Evolutionary conservation across 1,284 basidiomycete species (phyloP).

Genomic region (Pseudozyma tsukubaensis): DNA sequence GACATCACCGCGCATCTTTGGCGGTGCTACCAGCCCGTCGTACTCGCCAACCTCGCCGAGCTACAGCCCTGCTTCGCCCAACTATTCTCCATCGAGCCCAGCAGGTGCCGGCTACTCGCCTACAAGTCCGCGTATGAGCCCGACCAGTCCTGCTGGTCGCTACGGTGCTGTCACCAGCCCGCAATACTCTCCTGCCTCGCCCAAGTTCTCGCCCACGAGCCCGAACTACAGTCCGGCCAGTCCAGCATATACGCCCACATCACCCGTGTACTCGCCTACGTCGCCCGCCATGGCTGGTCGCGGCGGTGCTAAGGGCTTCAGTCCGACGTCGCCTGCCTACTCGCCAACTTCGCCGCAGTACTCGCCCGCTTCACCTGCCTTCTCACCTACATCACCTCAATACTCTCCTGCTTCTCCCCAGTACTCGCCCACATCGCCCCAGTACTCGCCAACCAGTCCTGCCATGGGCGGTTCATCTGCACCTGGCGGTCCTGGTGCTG

Average conservation of each 20-base stretch:
- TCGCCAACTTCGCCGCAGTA: constrained; percentile 64
- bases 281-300: constrained; percentile 43
- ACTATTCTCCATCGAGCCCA: constrained; percentile 61
- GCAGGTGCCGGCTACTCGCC: constrained; percentile 63
- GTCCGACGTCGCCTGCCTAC: constrained; percentile 58
- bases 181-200: constrained; percentile 62
- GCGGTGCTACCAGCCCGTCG: constrained; percentile 74
- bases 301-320: constrained; percentile 49
- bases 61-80: constrained; percentile 62
- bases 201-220: constrained; percentile 60
- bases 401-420: constrained; percentile 68
- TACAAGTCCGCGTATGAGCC: constrained; percentile 61
- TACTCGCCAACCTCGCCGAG: constrained; percentile 72
- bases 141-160: constrained; percentile 64
- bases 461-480: constrained; percentile 41
- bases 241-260: constrained; percentile 71
- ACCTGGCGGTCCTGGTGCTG: constrained; percentile 29
- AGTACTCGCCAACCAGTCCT: constrained; percentile 61
- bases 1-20: constrained; percentile 75
- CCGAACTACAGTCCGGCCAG: constrained; percentile 68
- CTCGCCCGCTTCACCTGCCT: constrained; percentile 71
- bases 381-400: constrained; percentile 81
- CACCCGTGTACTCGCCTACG: constrained; percentile 61
- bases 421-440: constrained; percentile 64
- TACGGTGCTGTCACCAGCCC: constrained; percentile 72